Evolutionary conservation across 2,329 filamentous ascomycete species (phyloP).

Genomic region (Alternaria sp.): DNA sequence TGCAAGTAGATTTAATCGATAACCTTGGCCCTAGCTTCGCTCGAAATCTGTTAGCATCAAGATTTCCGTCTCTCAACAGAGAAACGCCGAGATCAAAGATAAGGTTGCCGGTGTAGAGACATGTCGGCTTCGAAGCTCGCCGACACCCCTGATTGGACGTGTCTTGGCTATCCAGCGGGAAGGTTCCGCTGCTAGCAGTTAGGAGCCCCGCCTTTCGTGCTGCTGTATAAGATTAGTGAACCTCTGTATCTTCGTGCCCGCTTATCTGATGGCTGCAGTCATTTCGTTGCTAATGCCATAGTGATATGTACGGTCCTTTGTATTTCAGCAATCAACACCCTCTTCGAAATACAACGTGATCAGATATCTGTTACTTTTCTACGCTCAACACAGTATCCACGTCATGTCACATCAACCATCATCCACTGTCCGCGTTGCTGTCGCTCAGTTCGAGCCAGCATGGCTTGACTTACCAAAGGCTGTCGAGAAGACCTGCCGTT

Average conservation of each 20-base stretch:
- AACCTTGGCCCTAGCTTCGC: too few relatives aligned
- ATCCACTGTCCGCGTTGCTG: slow-evolving; percentile 50
- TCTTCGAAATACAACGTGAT: background rate
- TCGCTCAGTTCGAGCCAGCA: slow-evolving; percentile 64
- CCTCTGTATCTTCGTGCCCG: background rate
- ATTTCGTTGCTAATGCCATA: background rate
- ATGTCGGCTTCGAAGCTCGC: background rate
- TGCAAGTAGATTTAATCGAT: too few relatives aligned
- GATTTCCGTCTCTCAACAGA: background rate
- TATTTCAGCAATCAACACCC: background rate
- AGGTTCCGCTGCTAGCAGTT: background rate
- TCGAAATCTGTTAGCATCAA: background rate
- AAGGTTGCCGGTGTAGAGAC: background rate
- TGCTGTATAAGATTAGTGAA: background rate
- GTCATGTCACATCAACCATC: background rate
- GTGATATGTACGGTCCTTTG: background rate
- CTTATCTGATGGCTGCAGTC: background rate
- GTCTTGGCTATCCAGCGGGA: too few relatives aligned
- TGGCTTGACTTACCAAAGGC: slow-evolving; percentile 65
- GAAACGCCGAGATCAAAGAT: background rate
- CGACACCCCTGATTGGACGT: background rate
- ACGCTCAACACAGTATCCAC: background rate
- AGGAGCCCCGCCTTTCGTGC: background rate
- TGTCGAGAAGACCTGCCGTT: slow-evolving; percentile 62
- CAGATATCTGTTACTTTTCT: background rate